phyloP scores from a whole-genome alignment of 2,329 filamentous ascomycete genomes.

The Arthrobotrys megalospora region DNA sequence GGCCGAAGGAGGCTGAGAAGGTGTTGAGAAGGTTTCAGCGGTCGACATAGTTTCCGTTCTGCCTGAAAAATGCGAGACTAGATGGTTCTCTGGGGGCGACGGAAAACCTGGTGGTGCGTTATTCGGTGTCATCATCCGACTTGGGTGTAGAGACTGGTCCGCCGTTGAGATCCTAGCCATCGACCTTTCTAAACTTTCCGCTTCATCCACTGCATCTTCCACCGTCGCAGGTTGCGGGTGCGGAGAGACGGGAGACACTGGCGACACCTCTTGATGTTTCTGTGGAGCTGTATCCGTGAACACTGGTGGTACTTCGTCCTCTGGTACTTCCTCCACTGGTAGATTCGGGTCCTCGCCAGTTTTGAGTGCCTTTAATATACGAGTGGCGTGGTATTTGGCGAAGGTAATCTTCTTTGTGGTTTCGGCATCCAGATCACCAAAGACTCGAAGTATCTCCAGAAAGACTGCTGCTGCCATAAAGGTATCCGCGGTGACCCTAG shows the following conservation, averaged over 20 bases:
- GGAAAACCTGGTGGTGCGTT: conserved; percentile 65
- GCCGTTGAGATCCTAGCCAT: conserved; percentile 70
- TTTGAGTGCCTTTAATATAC: conserved; percentile 91
- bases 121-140: conserved; percentile 60
- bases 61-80: conserved; percentile 39
- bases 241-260: conserved; percentile 54
- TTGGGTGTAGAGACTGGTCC: conserved; percentile 71
- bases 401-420: conserved; percentile 87
- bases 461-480: conserved; percentile 94
- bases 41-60: conserved; percentile 61
- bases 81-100: conserved; percentile 62
- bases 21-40: conserved; percentile 68
- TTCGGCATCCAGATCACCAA: conserved; percentile 60
- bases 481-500: conserved; percentile 89
- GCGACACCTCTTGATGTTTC: conserved; percentile 63
- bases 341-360: conserved; percentile 93
- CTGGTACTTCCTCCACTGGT: conserved; percentile 67
- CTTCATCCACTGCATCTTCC: conserved; percentile 73
- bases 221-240: conserved; percentile 68
- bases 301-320: conserved; percentile 69
- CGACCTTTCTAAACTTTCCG: conserved; percentile 65
- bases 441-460: conserved; percentile 84
- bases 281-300: conserved; percentile 72
- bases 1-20: conserved; percentile 63
- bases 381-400: conserved; percentile 93